These are phyloP conservation scores for Chlorokybus atmophyticus DNA, from an alignment of 139 green algal species.

Conservation along the genomic window DNA sequence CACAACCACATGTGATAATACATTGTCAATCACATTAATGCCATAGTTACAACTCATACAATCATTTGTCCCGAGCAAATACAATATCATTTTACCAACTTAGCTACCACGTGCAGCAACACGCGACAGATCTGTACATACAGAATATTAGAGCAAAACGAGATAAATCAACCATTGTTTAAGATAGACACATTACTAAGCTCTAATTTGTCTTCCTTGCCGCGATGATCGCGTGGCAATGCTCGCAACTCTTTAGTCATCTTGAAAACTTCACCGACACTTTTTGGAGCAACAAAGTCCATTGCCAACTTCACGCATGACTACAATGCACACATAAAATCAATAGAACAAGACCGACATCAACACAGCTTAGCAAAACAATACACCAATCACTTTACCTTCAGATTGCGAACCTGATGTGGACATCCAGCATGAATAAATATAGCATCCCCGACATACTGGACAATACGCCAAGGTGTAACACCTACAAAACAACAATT, in stretches of 20 bases:
- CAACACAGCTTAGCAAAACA: background rate
- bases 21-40: too few relatives aligned
- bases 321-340: too few relatives aligned
- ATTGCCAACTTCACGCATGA: slow-evolving; percentile 59
- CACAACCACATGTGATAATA: too few relatives aligned
- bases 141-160: too few relatives aligned
- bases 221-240: slow-evolving; percentile 21
- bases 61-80: too few relatives aligned
- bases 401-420: slow-evolving; percentile 66
- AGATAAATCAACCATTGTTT: too few relatives aligned
- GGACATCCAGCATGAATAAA: slow-evolving; percentile 74
- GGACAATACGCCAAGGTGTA: slow-evolving; percentile 55
- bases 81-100: too few relatives aligned
- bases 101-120: too few relatives aligned
- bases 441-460: slow-evolving; percentile 66
- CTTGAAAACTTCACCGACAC: slow-evolving; percentile 16
- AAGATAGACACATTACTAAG: slow-evolving; percentile 13
- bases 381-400: slow-evolving; percentile 7
- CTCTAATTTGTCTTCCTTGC: slow-evolving; percentile 44
- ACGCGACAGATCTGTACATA: too few relatives aligned
- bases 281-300: slow-evolving; percentile 77
- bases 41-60: too few relatives aligned
- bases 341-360: too few relatives aligned
- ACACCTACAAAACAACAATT: slow-evolving; percentile 23
- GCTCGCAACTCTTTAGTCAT: slow-evolving; percentile 30